These are phyloP conservation scores for Cordyceps fumosorosea DNA, from an alignment of 2,329 filamentous ascomycete genomes.

Conservation along the genomic window DNA sequence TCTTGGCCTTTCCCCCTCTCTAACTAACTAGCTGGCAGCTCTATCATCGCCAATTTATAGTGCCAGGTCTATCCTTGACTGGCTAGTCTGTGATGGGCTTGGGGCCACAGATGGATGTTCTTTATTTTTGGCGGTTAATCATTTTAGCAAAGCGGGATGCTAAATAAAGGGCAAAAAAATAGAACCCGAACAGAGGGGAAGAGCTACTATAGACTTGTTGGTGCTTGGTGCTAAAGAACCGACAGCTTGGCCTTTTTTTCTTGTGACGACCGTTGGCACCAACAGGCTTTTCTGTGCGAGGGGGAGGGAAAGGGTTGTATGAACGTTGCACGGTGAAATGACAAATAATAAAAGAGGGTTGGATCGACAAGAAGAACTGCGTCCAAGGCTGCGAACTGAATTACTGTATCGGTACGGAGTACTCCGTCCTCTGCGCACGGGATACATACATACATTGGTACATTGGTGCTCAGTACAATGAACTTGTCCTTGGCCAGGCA, in stretches of 20 bases:
- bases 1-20: neutral
- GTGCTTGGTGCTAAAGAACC: neutral
- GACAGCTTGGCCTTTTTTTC: neutral
- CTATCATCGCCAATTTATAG: neutral
- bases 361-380: neutral
- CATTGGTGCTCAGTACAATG: no score
- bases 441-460: no score
- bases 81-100: neutral
- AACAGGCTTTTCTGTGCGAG: neutral
- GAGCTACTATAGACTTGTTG: neutral
- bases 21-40: no score
- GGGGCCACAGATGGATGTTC: neutral
- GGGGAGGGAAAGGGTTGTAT: neutral
- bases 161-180: neutral
- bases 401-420: no score
- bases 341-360: neutral
- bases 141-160: constrained; percentile 1
- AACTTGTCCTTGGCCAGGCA: neutral
- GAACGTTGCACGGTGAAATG: neutral
- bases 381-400: neutral
- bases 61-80: neutral
- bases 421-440: no score
- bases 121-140: neutral
- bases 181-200: neutral
- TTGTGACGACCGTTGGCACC: neutral